Base-by-base conservation (phyloP, 352 stramenopile species). In the Globisporangium radiosum region DNA sequence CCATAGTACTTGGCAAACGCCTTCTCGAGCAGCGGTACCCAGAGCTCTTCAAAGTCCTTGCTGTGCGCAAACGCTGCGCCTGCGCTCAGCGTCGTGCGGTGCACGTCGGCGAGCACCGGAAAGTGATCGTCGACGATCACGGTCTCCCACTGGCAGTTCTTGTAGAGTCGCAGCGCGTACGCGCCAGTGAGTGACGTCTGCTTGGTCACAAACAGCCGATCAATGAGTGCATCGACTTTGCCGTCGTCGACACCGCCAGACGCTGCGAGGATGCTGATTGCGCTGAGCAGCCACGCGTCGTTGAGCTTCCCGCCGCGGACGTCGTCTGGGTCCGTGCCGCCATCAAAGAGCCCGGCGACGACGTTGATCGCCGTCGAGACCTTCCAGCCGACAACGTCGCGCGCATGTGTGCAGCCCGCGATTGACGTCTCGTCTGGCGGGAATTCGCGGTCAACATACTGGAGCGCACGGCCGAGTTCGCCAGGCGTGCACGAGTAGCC, bases 1-100 rank as follows among this genome's bases (percentile, higher is more conserved):
- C 90, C 89, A 44, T 95, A 90, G 65, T 97, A 97, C 57, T 97
- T 97, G 11, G 90, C 90, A 38, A 95, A 94, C 7, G 89, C 88
- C 67, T 97, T 97, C 63, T 97, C 90, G n/a, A 97, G 67, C 17
- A 98, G 63, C 33, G 90, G 85, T 4, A 97, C 88, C 92, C 92
- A 98, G 44, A 98, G 74, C 59, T 97, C 90, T 66, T 94, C 81
- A 64, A 95, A 93, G 44, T 92, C 76, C 6, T 74, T 74, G 61
- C 81, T 95, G 67, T 97, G 85, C 5, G 86, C 90, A 54, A 95
- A 93, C 14, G 90, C 92, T 4, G 83, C 83, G 4, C 90, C 90
- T 40, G 82, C 89, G 52, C 83, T 85, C 47, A 70, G 40, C 15
- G 68, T 79, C 47, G 75, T 62, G 39, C 75, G 78, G 47, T 62